Evolutionary conservation across 1,284 basidiomycete genomes (phyloP), one percentile per base, ranked within the genome.

Genomic region (Sanghuangporus sanghuang): DNA sequence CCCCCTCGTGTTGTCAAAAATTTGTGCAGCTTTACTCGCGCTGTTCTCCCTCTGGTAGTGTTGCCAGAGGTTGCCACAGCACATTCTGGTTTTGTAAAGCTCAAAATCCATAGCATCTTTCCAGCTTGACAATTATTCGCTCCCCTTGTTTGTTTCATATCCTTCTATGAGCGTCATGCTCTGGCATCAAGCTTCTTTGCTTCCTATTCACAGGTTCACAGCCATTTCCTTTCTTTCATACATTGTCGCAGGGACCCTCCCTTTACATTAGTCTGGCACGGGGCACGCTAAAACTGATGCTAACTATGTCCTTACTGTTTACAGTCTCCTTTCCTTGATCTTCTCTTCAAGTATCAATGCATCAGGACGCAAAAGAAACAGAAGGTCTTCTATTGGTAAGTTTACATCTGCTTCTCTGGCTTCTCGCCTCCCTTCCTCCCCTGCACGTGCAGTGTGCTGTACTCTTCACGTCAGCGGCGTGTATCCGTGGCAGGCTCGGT

Each of bases 331-430:
- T 90, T 95, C 81, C 80, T 97, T 16, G 93, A 96, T 71, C 81
- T 95, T 39, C 78, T 97, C 14, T 96, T 96, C 85, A 94, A 95
- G 75, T 94, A 93, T 70, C 93, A 95, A 71, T 95, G 93, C 74
- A 96, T 97, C 67, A 86, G 94, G 49, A 96, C 95, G 0, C 94
- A 96, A 74, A 97, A 96, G 81, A 96, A 96, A 78, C 94, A 95
- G 78, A 94, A 95, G 73, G 92, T 92, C 23, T 96, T 96, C 72
- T 95, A 92, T 75, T 96, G 94, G 93, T 92, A 70, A 59, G 86
- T 78, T 11, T 52, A 52, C 35, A 52, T 40, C 44, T 46, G 4
- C 18, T 52, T 42, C 39, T 36, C 38, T 23, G 16, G 49, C 40
- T 53, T 53, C 55, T 52, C 46, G 38, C 56, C 55, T 21, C 35